Conservation (phyloP, 1,284 basidiomycete genomes). For the Pyrrhoderma lamaoense region DNA sequence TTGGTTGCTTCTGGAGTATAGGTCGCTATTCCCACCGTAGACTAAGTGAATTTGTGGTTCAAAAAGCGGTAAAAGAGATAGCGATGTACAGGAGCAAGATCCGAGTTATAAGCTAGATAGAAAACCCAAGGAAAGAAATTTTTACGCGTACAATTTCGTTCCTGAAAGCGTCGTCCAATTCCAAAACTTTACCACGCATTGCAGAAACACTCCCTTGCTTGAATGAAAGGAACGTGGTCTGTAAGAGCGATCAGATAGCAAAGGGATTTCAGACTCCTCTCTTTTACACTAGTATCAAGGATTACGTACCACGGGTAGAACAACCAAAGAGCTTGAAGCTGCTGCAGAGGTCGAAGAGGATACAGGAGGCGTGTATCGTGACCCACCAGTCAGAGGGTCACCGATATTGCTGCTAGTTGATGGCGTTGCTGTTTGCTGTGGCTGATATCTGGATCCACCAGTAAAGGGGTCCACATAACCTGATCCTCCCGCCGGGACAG, state of each 20-base stretch:
- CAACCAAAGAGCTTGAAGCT: neutral
- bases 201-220: constrained; percentile 85
- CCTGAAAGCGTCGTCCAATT: constrained; percentile 70
- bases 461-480: constrained; percentile 12
- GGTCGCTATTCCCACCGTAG: constrained; percentile 62
- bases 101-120: neutral
- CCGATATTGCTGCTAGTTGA: constrained; percentile 22
- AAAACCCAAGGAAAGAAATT: neutral
- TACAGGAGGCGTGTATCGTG: constrained; percentile 19
- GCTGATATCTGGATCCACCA: constrained; percentile 59
- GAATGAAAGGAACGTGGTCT: constrained; percentile 64
- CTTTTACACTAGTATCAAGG: neutral
- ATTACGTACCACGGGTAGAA: constrained; percentile 1
- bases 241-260: constrained; percentile 1
- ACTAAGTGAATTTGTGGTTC: constrained; percentile 37
- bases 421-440: constrained; percentile 21
- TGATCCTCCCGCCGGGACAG: constrained; percentile 1
- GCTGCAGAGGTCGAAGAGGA: neutral
- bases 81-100: neutral
- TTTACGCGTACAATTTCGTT: constrained; percentile 51
- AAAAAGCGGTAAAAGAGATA: neutral
- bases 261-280: too few relatives aligned
- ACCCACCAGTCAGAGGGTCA: constrained; percentile 29
- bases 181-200: constrained; percentile 77
- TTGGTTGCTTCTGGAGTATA: constrained; percentile 56